Conservation (phyloP, 805 yeast species). For the Debaryomyces prosopidis region DNA sequence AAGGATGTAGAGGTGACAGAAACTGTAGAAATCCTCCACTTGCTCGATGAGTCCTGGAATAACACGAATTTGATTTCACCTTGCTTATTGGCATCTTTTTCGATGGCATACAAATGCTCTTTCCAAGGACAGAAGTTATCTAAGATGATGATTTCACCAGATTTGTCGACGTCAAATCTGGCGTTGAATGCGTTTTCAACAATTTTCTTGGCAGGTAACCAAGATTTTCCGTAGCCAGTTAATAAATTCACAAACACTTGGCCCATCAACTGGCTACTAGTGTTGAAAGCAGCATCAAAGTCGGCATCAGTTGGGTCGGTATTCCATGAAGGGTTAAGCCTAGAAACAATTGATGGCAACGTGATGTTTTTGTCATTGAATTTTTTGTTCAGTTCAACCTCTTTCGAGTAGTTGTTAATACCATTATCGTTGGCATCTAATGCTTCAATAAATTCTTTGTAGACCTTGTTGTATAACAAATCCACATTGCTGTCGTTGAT, state of each 20-base stretch:
- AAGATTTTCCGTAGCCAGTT: slow-evolving; percentile 72
- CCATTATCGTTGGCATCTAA: slow-evolving; percentile 97
- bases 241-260: slow-evolving; percentile 67
- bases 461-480: slow-evolving; percentile 71
- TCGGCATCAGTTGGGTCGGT: slow-evolving; percentile 63
- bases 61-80: slow-evolving; percentile 72
- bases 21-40: slow-evolving; percentile 91
- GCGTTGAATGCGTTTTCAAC: slow-evolving; percentile 68
- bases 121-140: slow-evolving; percentile 92
- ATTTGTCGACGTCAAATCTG: slow-evolving; percentile 60
- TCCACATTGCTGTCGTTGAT: slow-evolving; percentile 48
- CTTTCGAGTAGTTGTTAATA: slow-evolving; percentile 61
- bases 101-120: slow-evolving; percentile 80
- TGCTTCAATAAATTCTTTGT: slow-evolving; percentile 84
- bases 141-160: slow-evolving; percentile 75
- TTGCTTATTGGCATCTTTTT: slow-evolving; percentile 54
- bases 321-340: slow-evolving; percentile 86
- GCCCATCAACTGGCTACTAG: slow-evolving; percentile 85
- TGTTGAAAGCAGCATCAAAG: slow-evolving; percentile 63
- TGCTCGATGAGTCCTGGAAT: slow-evolving; percentile 68
- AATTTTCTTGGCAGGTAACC: slow-evolving; percentile 85
- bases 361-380: slow-evolving; percentile 75
- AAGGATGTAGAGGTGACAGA: slow-evolving; percentile 79
- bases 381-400: slow-evolving; percentile 53
- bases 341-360: slow-evolving; percentile 74